Conservation (phyloP, 73 alveolate species). For the Stentor coeruleus region DNA sequence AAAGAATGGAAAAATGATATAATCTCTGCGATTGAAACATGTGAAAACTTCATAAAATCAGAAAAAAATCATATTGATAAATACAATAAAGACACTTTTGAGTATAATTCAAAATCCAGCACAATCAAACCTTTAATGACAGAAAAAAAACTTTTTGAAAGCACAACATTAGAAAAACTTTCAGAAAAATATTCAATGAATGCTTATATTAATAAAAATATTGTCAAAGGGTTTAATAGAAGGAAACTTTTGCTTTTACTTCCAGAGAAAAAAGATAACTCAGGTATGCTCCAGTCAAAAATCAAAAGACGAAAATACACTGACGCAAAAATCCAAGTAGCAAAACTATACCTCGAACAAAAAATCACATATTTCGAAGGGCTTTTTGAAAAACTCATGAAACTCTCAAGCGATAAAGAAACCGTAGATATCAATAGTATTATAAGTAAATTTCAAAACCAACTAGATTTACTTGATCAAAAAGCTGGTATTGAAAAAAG, state of each 20-base stretch:
- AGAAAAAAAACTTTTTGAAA: neutral
- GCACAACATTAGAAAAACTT: neutral
- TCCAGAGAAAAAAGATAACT: neutral
- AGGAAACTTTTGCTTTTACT: neutral
- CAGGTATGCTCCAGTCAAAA: neutral
- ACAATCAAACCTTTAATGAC: neutral
- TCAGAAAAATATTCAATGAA: neutral
- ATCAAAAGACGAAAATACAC: neutral
- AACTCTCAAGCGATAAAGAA: neutral
- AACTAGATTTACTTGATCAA: neutral
- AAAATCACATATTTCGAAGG: neutral
- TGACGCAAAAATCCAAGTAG: neutral
- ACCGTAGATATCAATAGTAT: neutral
- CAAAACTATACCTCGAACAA: neutral
- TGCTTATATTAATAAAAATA: neutral
- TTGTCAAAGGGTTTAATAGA: neutral
- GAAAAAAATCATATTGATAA: neutral
- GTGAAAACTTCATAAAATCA: neutral
- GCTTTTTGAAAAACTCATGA: neutral
- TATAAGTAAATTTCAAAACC: neutral
- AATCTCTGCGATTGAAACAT: neutral
- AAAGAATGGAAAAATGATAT: neutral
- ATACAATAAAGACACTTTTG: neutral
- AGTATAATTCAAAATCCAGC: neutral
- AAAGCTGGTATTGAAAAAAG: neutral